Conservation (phyloP, 495 filamentous ascomycete species). For the Parachaetomium inaequale region DNA sequence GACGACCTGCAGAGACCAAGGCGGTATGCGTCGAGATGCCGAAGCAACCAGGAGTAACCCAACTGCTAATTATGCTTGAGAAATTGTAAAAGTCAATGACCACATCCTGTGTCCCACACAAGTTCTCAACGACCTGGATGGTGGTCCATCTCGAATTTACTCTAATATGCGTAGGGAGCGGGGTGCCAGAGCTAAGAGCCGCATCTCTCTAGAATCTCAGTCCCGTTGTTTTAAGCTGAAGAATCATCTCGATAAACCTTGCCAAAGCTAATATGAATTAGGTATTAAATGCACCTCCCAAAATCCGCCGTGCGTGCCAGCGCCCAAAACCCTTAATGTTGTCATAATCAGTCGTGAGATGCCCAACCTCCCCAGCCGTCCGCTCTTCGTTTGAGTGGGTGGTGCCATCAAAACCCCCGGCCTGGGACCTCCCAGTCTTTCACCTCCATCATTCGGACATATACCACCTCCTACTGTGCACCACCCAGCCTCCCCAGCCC, state of each 20-base stretch:
- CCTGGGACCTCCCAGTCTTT: too few species aligned
- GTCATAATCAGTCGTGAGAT: not conserved
- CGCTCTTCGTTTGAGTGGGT: not conserved
- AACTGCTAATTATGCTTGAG: not conserved
- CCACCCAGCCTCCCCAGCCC: not conserved
- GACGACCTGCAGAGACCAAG: too few species aligned
- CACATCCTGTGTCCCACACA: too few species aligned
- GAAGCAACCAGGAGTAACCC: not conserved
- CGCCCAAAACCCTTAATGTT: not conserved
- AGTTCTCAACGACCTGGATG: too few species aligned
- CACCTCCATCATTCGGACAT: too few species aligned
- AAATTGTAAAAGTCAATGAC: not conserved
- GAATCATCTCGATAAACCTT: not conserved
- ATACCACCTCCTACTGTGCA: not conserved
- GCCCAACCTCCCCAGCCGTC: not conserved
- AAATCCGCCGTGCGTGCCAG: not conserved
- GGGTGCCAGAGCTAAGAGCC: too few species aligned
- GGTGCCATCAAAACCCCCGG: not conserved
- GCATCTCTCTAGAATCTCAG: too few species aligned
- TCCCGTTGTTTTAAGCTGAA: too few species aligned
- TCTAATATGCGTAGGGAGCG: too few species aligned
- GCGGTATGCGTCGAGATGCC: not conserved
- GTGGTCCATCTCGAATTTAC: too few species aligned
- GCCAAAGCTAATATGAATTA: not conserved
- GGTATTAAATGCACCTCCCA: not conserved